Evolutionary conservation across 1,284 basidiomycete genomes (phyloP), one percentile per base, ranked within the genome.

Genomic region (Exobasidium rhododendri): DNA sequence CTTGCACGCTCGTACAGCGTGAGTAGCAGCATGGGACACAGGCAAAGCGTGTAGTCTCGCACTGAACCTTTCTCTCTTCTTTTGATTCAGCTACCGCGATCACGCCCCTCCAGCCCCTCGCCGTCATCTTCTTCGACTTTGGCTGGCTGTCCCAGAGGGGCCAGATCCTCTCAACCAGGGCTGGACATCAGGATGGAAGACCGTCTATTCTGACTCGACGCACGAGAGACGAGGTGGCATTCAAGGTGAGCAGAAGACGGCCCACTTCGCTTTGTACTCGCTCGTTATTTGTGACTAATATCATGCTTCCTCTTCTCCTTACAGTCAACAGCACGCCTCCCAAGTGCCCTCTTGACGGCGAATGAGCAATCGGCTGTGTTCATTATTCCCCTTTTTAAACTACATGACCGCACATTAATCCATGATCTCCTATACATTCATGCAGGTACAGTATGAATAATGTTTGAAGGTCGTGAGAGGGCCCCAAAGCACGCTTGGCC

Each of bases 81-180:
- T n/a, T n/a, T n/a, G n/a, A n/a, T n/a, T 10, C 35, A 40, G 35
- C 35, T 82, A 82, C 68, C 77, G 69, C 54, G 82, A 82, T 64
- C 77, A 81, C 53, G 72, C 77, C 2, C 77, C 80, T 0, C 80
- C 81, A 1, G 70, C 69, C 2, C 79, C 80, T 1, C 69, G 81
- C 20, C 68, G 82, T 31, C 82, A 83, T 64, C 74, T 83, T 46
- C 77, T 82, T 63, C 72, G 82, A n/a, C 70, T 83, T 10, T 83
- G 82, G 82, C 68, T 83, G 30, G 73, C 80, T 1, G 81, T 81
- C 1, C 80, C 80, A 82, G 62, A 81, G 81, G 7, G 82, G 81
- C 1, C 82, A 81, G 82, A 75, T 24, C 40, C 46, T 29, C 29
- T 56, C 56, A 22, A 46, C n/a, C 52, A 26, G 14, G 52, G 52